Percentiles rank a stretch among this genome's conserved stretches.
These are phyloP conservation scores for Tricharina praecox DNA, from an alignment of 495 filamentous ascomycete genomes.

Conservation along the genomic window DNA sequence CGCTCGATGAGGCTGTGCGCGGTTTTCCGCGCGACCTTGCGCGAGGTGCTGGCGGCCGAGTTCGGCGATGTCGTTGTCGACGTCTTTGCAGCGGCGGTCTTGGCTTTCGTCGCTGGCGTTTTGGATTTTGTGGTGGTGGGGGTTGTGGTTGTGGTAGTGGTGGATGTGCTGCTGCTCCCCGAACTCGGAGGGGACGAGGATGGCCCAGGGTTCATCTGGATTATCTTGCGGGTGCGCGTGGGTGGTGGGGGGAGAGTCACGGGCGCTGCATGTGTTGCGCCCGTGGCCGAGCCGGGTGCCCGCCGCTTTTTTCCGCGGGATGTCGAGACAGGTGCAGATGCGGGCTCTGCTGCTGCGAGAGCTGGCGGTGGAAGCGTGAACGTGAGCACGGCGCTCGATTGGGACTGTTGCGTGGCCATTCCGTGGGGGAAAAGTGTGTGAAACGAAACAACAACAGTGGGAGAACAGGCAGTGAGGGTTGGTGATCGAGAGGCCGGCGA, in stretches of 20 bases:
- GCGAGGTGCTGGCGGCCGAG: constrained; percentile 13
- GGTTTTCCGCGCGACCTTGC: constrained; percentile 90
- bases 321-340: constrained; percentile 13
- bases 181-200: constrained; percentile 31
- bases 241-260: constrained; percentile 84
- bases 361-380: constrained; percentile 81
- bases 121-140: constrained; percentile 20
- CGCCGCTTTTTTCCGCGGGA: constrained; percentile 38
- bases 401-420: constrained; percentile 51
- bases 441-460: too few relatives aligned
- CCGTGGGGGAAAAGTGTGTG: background rate
- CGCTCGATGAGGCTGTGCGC: constrained; percentile 92
- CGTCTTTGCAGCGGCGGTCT: constrained; percentile 32
- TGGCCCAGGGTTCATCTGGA: constrained; percentile 71
- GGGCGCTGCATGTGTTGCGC: constrained; percentile 28
- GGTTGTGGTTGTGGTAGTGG: constrained; percentile 69
- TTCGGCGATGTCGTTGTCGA: background rate
- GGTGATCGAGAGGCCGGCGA: too few relatives aligned
- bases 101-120: constrained; percentile 26
- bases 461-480: too few relatives aligned
- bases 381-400: constrained; percentile 33
- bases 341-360: constrained; percentile 5
- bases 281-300: constrained; percentile 18
- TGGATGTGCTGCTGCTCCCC: constrained; percentile 27
- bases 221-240: constrained; percentile 83